These are phyloP conservation scores for Wickerhamomyces hampshirensis DNA, from an alignment of 805 yeast species.

Conservation along the genomic window DNA sequence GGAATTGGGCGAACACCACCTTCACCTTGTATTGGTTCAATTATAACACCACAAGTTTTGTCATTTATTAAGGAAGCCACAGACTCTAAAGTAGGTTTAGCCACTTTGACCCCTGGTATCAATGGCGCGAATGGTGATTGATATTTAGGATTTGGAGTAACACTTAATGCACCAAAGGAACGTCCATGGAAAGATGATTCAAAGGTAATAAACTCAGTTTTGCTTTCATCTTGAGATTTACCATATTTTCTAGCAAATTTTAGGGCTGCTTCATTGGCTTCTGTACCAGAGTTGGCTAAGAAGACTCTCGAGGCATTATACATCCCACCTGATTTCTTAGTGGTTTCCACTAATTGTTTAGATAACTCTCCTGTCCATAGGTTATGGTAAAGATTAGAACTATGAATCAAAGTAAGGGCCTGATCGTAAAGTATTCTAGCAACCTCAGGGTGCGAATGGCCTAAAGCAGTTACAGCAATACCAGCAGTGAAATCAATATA, in stretches of 20 bases:
- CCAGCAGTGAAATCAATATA: conserved; percentile 94
- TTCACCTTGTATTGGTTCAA: conserved; percentile 98
- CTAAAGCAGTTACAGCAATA: conserved; percentile 93
- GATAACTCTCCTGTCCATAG: conserved; percentile 79
- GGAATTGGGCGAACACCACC: conserved; percentile 83
- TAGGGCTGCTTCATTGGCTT: conserved; percentile 76
- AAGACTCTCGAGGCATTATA: conserved; percentile 69
- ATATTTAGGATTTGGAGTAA: conserved; percentile 89
- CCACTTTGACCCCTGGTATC: conserved; percentile 82
- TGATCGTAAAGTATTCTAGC: conserved; percentile 71
- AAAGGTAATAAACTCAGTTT: conserved; percentile 81
- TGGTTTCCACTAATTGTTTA: conserved; percentile 61
- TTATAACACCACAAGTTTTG: conserved; percentile 76
- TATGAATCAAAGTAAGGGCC: conserved; percentile 67
- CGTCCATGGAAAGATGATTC: conserved; percentile 92
- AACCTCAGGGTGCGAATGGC: conserved; percentile 77
- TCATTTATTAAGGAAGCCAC: conserved; percentile 42
- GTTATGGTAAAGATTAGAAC: conserved; percentile 83
- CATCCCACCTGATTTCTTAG: conserved; percentile 76
- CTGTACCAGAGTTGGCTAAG: conserved; percentile 70
- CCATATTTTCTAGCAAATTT: conserved; percentile 83
- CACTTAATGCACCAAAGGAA: conserved; percentile 87
- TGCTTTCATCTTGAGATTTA: conserved; percentile 44
- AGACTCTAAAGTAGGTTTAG: conserved; percentile 55
- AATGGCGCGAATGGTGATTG: conserved; percentile 88